Base-by-base conservation (phyloP, 768 basidiomycete genomes). In the Amanita pallidorosea region DNA sequence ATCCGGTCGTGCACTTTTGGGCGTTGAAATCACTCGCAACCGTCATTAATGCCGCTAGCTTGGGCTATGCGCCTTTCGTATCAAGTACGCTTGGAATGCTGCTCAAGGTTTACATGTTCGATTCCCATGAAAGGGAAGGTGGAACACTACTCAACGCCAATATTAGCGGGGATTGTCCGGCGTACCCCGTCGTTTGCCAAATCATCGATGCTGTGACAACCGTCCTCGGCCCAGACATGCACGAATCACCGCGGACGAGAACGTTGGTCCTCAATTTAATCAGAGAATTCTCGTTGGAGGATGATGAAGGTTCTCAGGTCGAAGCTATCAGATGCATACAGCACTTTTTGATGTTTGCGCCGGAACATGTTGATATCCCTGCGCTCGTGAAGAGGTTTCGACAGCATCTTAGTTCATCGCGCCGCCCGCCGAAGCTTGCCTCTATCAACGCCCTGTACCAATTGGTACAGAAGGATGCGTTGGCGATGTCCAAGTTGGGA, bases 401-500 rank as follows among this genome's bases (percentile, higher is more conserved):
- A 40, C 68, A 72, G 1, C 80, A 97, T 64, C 75, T 98, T 18
- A 78, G 80, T 0, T 95, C 92, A 1, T 74, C 85, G 7, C 76
- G 88, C 13, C 71, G 91, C 36, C 88, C 91, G 5, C 75, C 96
- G 49, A 96, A 94, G 66, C 75, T 95, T 5, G 93, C 94, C 9
- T 89, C 94, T 0, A 95, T 98, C 64, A 91, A 97, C 61, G 92
- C 89, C 0, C 69, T 99, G 5, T 99, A 99, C 64, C 94, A 97
- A 59, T 87, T 98, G 23, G 92, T 98, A 1, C 96, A 97, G 65
- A 85, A 88, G 56, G 93, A 98, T 66, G 95, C 93, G 0, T 66
- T 93, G 12, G 73, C 83, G 2, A 89, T 98, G 77, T 95, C 92
- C 6, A 88, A 86, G 60, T 68, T 98, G 0, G 96, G 95, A 15